Evolutionary conservation across 2,329 filamentous ascomycete species (phyloP).

Genomic region (Lojkania enalia): DNA sequence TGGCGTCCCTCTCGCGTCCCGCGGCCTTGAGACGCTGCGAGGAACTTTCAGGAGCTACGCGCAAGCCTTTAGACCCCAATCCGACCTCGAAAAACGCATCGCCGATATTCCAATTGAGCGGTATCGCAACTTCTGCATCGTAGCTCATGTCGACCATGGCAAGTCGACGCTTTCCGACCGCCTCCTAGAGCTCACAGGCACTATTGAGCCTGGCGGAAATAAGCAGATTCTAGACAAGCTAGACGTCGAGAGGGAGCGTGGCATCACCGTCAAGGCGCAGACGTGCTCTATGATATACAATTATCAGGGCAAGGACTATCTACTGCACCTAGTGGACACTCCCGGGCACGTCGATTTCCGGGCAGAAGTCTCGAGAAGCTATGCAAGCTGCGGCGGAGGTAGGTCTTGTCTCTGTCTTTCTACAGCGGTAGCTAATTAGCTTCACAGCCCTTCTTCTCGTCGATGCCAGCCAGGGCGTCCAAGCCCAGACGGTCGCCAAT

Average conservation of each 20-base stretch:
- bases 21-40: slow-evolving; percentile 34
- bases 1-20: slow-evolving; percentile 14
- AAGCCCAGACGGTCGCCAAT: slow-evolving; percentile 97
- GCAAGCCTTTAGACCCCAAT: slow-evolving; percentile 43
- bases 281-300: slow-evolving; percentile 98
- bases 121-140: slow-evolving; percentile 96
- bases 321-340: slow-evolving; percentile 94
- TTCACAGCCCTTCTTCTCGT: slow-evolving; percentile 79
- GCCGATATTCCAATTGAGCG: slow-evolving; percentile 75
- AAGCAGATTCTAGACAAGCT: slow-evolving; percentile 97
- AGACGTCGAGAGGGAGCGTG: slow-evolving; percentile 92
- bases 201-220: slow-evolving; percentile 80
- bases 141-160: slow-evolving; percentile 97
- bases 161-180: slow-evolving; percentile 95
- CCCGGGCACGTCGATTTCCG: slow-evolving; percentile 98
- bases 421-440: slow-evolving; percentile 9
- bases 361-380: slow-evolving; percentile 92
- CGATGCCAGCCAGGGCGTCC: slow-evolving; percentile 93
- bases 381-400: slow-evolving; percentile 87
- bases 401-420: background rate
- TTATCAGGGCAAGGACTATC: slow-evolving; percentile 81
- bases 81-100: slow-evolving; percentile 67
- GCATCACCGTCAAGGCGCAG: slow-evolving; percentile 98
- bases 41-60: slow-evolving; percentile 37
- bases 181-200: slow-evolving; percentile 89